Base-by-base conservation (phyloP, 163 green algal species). In the Volvox carteri region DNA sequence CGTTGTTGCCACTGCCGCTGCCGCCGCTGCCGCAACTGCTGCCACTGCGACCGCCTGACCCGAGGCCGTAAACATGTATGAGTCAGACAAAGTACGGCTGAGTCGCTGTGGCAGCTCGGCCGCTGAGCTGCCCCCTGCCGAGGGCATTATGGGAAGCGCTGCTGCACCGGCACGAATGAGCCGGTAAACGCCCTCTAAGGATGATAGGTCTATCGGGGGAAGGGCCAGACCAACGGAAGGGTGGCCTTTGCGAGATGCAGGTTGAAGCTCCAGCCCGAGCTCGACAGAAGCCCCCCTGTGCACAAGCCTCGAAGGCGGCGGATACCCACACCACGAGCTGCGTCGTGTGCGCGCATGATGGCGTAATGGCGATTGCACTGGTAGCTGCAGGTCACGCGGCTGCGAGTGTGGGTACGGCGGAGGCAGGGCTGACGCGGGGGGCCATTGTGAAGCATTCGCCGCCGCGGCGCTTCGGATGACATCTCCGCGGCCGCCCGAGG, bases 81-180 rank as follows among this genome's bases (percentile, higher is more conserved):
- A 56, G 28, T 86, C 78, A 4, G 78, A 86, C 56, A 76, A 39
- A 21, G 78, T 86, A 46, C 78, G 78, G 78, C 54, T 56, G 7
- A 86, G 41, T 1, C 78, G 78, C 56, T 23, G 46, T 44, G 44
- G 73, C 25, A 54, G 39, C 46, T 46, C 65, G 7, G 65, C 5
- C n/a, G 35, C 65, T 4, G 65, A 11, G 25, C 18, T 33, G 21
- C 1, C 33, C 35, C 7, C 65, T 39, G 39, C 11, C 21, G 39
- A 46, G 25, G 16, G 14, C 3, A 35, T 14, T 30, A 33, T 52
- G 11, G 67, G 67, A 50, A 77, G 35, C 67, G 67, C 67, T 28
- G 30, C 70, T 23, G 37, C 39, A 23, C 70, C 70, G 28, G 70
- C 39, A 21, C 70, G 70, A 41, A 78, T 52, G 41, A 78, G 39